These are phyloP conservation scores for Citrus inodora DNA, from an alignment of 345 rosid genomes.

Conservation along the genomic window DNA sequence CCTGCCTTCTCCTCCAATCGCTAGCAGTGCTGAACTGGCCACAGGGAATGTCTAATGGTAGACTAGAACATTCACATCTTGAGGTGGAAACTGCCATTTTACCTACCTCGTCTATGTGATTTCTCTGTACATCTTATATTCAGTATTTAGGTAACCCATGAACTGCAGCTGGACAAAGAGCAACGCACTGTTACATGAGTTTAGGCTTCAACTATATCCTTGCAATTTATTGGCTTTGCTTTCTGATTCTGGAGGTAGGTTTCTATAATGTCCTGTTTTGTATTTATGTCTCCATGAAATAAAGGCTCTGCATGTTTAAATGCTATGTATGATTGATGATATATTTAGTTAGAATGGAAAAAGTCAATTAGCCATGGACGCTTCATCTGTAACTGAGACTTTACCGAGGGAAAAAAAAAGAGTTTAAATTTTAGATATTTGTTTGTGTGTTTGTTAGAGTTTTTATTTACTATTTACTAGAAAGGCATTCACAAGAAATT, in stretches of 20 bases:
- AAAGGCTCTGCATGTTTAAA: not conserved
- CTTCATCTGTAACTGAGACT: not conserved
- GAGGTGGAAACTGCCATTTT: not conserved
- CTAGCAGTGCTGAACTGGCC: conserved; percentile 16
- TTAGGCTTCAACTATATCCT: conserved; percentile 6
- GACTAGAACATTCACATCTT: not conserved
- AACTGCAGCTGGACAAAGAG: conserved; percentile 4
- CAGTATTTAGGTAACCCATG: not conserved
- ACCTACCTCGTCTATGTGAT: not conserved
- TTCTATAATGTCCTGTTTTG: not conserved
- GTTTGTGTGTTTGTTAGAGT: not conserved
- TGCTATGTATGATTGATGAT: not conserved
- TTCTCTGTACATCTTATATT: no score
- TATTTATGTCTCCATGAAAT: not conserved
- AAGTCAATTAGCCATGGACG: not conserved
- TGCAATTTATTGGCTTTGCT: not conserved
- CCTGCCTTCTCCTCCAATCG: conserved; percentile 11
- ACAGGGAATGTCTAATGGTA: not conserved
- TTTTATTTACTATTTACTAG: not conserved
- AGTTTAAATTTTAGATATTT: not conserved
- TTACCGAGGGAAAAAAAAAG: not conserved
- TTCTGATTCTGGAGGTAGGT: conserved; percentile 6
- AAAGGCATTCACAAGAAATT: not conserved
- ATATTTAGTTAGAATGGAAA: not conserved
- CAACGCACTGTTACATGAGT: not conserved